Conservation (phyloP, 768 basidiomycete species). For the Tricholoma matsutake region DNA sequence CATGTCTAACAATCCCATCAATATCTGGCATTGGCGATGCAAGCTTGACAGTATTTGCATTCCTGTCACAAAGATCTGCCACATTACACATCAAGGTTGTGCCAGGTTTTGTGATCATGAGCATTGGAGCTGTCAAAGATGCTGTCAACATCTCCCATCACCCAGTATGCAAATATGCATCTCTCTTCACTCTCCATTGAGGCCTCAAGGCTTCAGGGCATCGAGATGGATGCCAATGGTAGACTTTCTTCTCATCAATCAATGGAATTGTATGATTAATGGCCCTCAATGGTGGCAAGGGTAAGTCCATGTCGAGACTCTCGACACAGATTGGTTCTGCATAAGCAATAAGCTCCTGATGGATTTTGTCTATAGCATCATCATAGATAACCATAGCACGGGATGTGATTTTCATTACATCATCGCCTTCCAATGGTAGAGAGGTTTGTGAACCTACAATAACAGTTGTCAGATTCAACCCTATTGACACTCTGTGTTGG, state of each 20-base stretch:
- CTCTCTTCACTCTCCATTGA: constrained; percentile 28
- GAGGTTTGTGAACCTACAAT: too few relatives aligned
- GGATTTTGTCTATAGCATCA: too few relatives aligned
- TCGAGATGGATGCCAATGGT: constrained; percentile 30
- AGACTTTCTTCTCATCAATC: constrained; percentile 20
- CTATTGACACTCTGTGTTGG: too few relatives aligned
- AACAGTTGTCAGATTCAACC: too few relatives aligned
- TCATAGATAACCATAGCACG: too few relatives aligned
- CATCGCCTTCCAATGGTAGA: too few relatives aligned
- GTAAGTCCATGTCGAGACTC: constrained; percentile 22
- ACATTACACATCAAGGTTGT: not conserved
- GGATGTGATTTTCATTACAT: too few relatives aligned
- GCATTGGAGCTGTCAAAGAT: constrained; percentile 33
- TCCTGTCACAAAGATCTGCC: not conserved
- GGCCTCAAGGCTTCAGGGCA: constrained; percentile 36
- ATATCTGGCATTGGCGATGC: constrained; percentile 9
- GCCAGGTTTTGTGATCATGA: constrained; percentile 8
- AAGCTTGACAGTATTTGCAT: constrained; percentile 9
- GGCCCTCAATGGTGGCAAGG: constrained; percentile 32
- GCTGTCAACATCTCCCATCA: constrained; percentile 28
- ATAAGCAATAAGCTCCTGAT: too few relatives aligned
- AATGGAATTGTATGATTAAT: constrained; percentile 43
- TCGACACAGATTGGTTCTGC: constrained; percentile 16
- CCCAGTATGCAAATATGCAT: constrained; percentile 25
- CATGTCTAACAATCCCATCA: too few relatives aligned